Conservation (phyloP, 192 early-diverging fungal genomes). For the Entomortierella lignicola region DNA sequence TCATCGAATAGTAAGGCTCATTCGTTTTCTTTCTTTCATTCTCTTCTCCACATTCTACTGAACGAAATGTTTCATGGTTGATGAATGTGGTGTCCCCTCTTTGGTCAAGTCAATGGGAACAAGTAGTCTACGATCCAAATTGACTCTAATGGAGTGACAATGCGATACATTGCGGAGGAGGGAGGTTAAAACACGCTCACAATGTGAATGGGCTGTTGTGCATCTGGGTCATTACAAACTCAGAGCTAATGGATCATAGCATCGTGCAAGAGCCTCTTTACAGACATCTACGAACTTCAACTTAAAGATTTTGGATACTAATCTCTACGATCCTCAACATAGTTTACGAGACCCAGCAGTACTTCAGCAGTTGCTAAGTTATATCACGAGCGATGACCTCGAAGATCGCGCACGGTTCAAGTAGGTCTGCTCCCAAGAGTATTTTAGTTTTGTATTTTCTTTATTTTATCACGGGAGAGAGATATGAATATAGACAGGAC, state of each 20-base stretch:
- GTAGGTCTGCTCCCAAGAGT: conserved; percentile 53
- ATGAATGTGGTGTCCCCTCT: neutral
- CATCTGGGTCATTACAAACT: too few species aligned
- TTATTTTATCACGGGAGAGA: neutral
- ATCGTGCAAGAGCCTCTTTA: too few species aligned
- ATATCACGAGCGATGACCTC: conserved; percentile 86
- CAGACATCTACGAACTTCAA: too few species aligned
- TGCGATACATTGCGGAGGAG: too few species aligned
- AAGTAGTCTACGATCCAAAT: neutral
- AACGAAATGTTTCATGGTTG: too few species aligned
- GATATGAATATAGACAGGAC: too few species aligned
- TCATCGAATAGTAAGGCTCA: conserved; percentile 80
- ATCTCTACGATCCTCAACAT: neutral
- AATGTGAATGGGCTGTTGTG: too few species aligned
- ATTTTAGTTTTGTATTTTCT: neutral
- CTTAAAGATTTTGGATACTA: too few species aligned
- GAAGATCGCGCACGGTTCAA: conserved; percentile 85
- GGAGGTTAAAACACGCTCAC: too few species aligned
- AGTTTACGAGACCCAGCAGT: conserved; percentile 83
- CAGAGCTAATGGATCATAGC: too few species aligned
- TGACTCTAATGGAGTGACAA: too few species aligned
- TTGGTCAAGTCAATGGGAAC: neutral
- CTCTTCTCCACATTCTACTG: neutral
- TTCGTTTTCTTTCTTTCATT: neutral
- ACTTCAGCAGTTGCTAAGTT: conserved; percentile 81